Percentiles rank a stretch among this genome's conserved stretches.
phyloP scores from a whole-genome alignment of 176 grass and related monocot genomes.

The Oryza coarctata region DNA sequence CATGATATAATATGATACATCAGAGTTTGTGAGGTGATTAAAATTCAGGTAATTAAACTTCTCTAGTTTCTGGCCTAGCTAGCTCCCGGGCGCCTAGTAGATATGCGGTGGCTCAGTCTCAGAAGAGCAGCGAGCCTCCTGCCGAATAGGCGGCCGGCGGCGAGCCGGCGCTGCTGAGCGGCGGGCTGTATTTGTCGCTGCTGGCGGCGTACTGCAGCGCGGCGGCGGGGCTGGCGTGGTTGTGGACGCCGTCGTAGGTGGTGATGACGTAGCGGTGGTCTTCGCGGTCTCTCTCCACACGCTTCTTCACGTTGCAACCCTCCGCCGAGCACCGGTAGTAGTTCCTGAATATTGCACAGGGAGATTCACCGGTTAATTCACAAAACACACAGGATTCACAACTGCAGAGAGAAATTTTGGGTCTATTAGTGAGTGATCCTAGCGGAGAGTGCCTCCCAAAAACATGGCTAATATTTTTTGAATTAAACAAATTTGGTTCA shows the following conservation, averaged over 20 bases:
- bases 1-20: not conserved
- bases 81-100: not conserved
- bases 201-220: slow-evolving; percentile 3
- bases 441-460: too few relatives aligned
- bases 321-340: slow-evolving; percentile 62
- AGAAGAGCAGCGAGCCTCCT: slow-evolving; percentile 25
- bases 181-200: slow-evolving; percentile 32
- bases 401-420: not conserved
- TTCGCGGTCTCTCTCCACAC: slow-evolving; percentile 54
- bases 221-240: slow-evolving; percentile 43
- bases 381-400: not conserved
- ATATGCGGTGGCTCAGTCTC: not conserved
- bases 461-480: too few relatives aligned
- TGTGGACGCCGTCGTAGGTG: slow-evolving; percentile 71
- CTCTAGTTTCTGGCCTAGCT: not conserved
- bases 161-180: slow-evolving; percentile 25
- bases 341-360: slow-evolving; percentile 35
- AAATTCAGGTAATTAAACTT: not conserved
- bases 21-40: not conserved
- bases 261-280: slow-evolving; percentile 61
- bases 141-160: slow-evolving; percentile 33
- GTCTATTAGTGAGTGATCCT: too few relatives aligned
- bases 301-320: slow-evolving; percentile 66
- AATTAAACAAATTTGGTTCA: not conserved
- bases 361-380: too few relatives aligned